Evolutionary conservation across 1,284 basidiomycete genomes (phyloP).

Genomic region (Trichosporon sp.): DNA sequence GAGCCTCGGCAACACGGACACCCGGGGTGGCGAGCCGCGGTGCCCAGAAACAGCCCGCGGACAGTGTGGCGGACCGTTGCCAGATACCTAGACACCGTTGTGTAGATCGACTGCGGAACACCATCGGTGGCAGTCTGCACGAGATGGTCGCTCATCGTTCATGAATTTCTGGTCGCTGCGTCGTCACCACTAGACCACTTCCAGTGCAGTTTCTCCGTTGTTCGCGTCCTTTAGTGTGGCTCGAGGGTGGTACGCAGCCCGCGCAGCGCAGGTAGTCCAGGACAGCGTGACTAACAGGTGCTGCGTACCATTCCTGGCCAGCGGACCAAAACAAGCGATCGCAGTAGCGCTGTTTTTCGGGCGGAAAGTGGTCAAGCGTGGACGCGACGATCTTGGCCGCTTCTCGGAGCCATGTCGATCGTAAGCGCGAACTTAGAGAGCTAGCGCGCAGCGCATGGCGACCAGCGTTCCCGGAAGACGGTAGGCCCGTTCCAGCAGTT

Average conservation of each 20-base stretch:
- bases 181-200: background rate
- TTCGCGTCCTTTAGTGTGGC: background rate
- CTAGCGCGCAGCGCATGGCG: background rate
- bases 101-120: background rate
- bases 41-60: background rate
- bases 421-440: background rate
- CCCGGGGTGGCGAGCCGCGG: background rate
- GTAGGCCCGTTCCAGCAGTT: background rate
- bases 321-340: background rate
- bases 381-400: background rate
- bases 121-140: background rate
- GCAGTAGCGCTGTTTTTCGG: background rate
- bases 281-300: background rate
- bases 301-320: background rate
- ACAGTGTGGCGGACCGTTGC: background rate
- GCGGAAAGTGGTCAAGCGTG: background rate
- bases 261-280: background rate
- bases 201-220: background rate
- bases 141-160: background rate
- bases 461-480: background rate
- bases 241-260: background rate
- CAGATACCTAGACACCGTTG: too few species aligned
- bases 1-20: background rate
- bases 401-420: background rate
- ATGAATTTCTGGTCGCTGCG: background rate